These are phyloP conservation scores for Rhodotorula glutinis DNA, from an alignment of 1,284 basidiomycete genomes.

Conservation along the genomic window DNA sequence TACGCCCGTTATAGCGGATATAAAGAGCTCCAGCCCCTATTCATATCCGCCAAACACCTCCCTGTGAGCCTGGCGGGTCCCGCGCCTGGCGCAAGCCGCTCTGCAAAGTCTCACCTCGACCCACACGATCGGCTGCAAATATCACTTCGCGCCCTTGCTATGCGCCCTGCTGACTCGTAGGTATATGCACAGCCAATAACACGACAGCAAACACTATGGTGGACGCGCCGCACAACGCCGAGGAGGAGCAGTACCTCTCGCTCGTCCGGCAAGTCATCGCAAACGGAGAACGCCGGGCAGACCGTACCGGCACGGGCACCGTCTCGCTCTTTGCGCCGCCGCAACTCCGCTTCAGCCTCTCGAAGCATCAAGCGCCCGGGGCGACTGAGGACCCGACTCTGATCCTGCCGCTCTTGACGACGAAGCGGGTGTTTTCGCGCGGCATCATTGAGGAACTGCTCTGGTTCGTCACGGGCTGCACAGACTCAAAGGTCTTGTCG, in stretches of 20 bases:
- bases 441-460: constrained; percentile 92
- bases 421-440: constrained; percentile 87
- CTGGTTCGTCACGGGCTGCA: constrained; percentile 87
- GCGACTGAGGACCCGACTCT: constrained; percentile 21
- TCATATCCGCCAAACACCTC: no score
- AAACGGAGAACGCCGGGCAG: constrained; percentile 70
- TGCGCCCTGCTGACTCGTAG: no score
- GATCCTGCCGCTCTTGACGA: constrained; percentile 80
- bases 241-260: constrained; percentile 80
- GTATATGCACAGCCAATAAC: no score
- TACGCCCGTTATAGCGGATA: no score
- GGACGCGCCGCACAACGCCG: constrained; percentile 44
- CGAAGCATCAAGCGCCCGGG: constrained; percentile 47
- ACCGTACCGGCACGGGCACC: constrained; percentile 90
- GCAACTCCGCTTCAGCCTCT: constrained; percentile 78
- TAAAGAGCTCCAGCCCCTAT: neutral
- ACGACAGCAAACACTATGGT: neutral
- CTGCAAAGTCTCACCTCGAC: no score
- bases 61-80: neutral
- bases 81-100: neutral
- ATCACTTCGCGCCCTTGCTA: no score
- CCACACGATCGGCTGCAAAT: no score
- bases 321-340: constrained; percentile 85
- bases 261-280: constrained; percentile 73
- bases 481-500: constrained; percentile 73